Evolutionary conservation across 2,329 filamentous ascomycete species (phyloP), one percentile per base, ranked within the genome.

Genomic region (Macrophomina phaseolina): DNA sequence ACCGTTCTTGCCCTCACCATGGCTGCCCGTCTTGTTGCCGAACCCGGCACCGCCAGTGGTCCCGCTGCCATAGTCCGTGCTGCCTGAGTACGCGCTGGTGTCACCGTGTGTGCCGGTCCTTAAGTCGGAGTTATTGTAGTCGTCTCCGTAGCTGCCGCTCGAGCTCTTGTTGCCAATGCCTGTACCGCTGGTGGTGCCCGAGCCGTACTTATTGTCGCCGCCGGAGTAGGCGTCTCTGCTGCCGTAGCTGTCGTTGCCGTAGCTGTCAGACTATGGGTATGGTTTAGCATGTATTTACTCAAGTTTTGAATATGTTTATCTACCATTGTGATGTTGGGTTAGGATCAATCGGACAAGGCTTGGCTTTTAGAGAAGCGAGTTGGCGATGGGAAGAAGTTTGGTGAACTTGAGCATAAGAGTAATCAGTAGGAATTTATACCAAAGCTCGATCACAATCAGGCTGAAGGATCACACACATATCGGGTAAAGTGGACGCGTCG

Each of bases 91-190:
- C 1, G 76, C 34, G 32, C 73, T 67, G 1, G 72, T 74, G 49
- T 75, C 68, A 23, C 66, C 67, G 7, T 72, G 70, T 61, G 67
- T 71, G 64, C 77, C 75, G 12, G 73, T 74, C 32, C 71, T 70
- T 40, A 71, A 62, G 7, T 72, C 68, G 14, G 36, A 65, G 61
- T 69, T 70, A 40, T 73, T 70, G 30, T 61, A 64, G 8, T 69
- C 56, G 49, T 65, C 28, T 2, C 58, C 18, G 16, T 61, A 42
- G 32, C 67, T 51, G 45, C 69, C 70, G 12, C n/a, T 12, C 16
- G 36, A 56, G 11, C 70, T 70, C 67, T 79, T 80, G 69, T 79
- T 80, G 55, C 78, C 79, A 65, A 77, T 77, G n/a, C 76, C 76
- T 1, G 77, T 75, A 14, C 77, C 76, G 36, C 73, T 73, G 6